Conservation (phyloP, 2,329 filamentous ascomycete species). For the Immersiporthe knoxdaviesiana region DNA sequence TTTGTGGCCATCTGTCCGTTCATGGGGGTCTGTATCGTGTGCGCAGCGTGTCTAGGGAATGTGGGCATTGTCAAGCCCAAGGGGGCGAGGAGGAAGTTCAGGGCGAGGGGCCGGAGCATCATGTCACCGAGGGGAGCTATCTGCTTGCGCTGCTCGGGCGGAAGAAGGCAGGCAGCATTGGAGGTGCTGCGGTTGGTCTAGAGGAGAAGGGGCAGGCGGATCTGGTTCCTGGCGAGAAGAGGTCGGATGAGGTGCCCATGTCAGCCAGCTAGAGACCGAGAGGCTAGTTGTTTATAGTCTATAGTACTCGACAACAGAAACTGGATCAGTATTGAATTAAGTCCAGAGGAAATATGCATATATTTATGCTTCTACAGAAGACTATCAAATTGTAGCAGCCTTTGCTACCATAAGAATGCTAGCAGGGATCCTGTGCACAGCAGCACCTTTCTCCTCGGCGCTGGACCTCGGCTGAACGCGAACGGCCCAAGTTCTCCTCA, state of each 20-base stretch:
- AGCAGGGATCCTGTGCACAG: neutral
- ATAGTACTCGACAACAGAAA: neutral
- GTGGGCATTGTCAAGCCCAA: slow-evolving; percentile 36
- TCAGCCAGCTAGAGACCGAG: neutral
- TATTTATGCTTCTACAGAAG: too few relatives aligned
- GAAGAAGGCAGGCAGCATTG: neutral
- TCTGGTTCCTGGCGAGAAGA: neutral
- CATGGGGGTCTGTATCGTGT: slow-evolving; percentile 44
- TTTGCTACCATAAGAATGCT: neutral
- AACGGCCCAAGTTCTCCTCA: slow-evolving; percentile 7
- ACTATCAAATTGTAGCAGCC: neutral
- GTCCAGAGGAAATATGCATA: too few relatives aligned
- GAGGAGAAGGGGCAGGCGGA: slow-evolving; percentile 3
- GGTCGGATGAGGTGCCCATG: slow-evolving; percentile 2
- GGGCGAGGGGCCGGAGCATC: slow-evolving; percentile 17
- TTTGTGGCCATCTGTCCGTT: slow-evolving; percentile 66
- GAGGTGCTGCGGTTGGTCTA: neutral
- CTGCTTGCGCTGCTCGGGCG: slow-evolving; percentile 14
- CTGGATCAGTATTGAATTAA: neutral
- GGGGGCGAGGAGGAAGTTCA: slow-evolving; percentile 8
- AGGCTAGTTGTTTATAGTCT: neutral
- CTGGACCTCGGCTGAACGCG: slow-evolving; percentile 25
- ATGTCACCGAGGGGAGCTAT: slow-evolving; percentile 17
- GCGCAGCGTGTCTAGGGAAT: slow-evolving; percentile 38
- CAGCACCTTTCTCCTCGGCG: neutral